Evolutionary conservation across 192 early-diverging fungal species (phyloP), one percentile per base, ranked within the genome.

Genomic region (Gorgonomyces haynaldii): DNA sequence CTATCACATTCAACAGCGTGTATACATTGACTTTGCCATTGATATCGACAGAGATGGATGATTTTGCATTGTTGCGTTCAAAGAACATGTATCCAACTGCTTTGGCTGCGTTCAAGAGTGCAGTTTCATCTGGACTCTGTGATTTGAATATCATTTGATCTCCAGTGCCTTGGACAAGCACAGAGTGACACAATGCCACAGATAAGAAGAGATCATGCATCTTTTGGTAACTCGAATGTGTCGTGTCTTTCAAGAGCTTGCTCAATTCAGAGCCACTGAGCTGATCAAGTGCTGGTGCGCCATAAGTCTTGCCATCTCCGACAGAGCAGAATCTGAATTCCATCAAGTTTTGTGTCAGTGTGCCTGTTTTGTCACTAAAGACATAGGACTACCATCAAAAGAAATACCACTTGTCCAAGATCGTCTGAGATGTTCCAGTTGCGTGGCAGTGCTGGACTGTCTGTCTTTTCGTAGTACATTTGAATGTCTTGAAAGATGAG

Each of bases 301-400:
- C 27, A n/a, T 30, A n/a, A 1, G 24, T 45, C 17, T 47, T 43
- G 31, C 22, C 35, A 5, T 39, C 56, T 3, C 45, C 60, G 39
- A 90, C 91, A 91, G 86, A 83, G 62, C 90, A 93, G 57, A 86
- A 83, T 37, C 83, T 81, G 50, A 91, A 93, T 62, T 87, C 86
- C 94, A 98, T 98, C 5, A 91, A 79, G 56, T 98, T 98, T 53
- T 88, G 83, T 0, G 95, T 98, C 31, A 98, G 61, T 1, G 95
- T 98, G 5, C 95, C 92, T 0, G 95, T 98, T 45, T 98, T 98
- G 66, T 98, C 95, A 19, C 85, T 86, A 55, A 98, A 96, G 9
- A 96, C 78, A 65, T 96, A n/a, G n/a, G n/a, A n/a, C n/a, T n/a
- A n/a, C n/a, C n/a, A n/a, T n/a, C n/a, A n/a, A n/a, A n/a, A n/a